Conservation (phyloP, 2,329 filamentous ascomycete genomes). For the Triangularia setosa region DNA sequence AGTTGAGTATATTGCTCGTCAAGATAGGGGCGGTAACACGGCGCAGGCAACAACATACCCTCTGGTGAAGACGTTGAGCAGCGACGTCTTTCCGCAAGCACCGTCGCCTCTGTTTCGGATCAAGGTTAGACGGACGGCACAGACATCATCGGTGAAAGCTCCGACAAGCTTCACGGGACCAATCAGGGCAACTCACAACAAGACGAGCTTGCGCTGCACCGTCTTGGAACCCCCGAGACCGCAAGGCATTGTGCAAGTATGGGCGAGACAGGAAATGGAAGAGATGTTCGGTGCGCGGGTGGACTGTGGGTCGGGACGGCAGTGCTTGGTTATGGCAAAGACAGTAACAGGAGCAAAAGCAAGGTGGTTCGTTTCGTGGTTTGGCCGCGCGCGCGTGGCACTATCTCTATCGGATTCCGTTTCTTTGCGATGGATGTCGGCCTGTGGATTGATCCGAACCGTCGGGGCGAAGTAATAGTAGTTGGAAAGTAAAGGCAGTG, state of each 20-base stretch:
- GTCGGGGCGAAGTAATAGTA: constrained; percentile 5
- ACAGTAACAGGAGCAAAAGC: not conserved
- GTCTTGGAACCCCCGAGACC: constrained; percentile 74
- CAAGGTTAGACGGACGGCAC: not conserved
- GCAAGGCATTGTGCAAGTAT: constrained; percentile 36
- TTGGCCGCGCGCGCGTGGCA: not conserved
- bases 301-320: not conserved
- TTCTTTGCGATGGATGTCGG: constrained; percentile 2
- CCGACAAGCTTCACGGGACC: not conserved
- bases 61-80: constrained; percentile 97
- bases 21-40: not conserved
- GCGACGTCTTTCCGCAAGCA: constrained; percentile 93
- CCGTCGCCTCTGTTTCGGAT: constrained; percentile 70
- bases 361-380: not conserved
- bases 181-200: constrained; percentile 60
- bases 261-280: not conserved
- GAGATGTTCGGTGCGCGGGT: not conserved
- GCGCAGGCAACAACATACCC: constrained; percentile 55
- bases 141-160: not conserved
- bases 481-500: not conserved
- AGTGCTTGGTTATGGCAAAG: not conserved
- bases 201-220: constrained; percentile 92
- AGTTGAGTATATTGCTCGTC: constrained; percentile 5
- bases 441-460: constrained; percentile 5
- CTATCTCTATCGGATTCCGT: not conserved